Percentiles rank a stretch among this genome's conserved stretches.
phyloP scores from a whole-genome alignment of 805 yeast species.

The Wickerhamomyces alni region DNA sequence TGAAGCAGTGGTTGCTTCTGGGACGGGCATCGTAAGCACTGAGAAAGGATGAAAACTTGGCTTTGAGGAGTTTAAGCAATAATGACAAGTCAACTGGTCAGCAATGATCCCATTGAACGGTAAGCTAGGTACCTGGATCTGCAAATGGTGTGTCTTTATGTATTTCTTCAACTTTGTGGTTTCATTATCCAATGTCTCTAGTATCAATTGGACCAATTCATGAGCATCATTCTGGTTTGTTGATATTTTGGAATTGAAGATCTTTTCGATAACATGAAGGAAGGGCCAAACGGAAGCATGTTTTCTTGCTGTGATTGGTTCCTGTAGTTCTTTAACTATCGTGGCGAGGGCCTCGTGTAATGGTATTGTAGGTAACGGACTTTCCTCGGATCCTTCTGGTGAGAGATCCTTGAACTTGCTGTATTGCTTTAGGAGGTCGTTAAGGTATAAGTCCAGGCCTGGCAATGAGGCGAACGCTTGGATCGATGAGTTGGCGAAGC shows the following conservation, averaged over 20 bases:
- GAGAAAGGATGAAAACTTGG: constrained; percentile 55
- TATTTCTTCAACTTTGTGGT: constrained; percentile 35
- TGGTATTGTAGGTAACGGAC: constrained; percentile 35
- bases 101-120: constrained; percentile 69
- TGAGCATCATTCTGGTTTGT: constrained; percentile 92
- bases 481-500: constrained; percentile 85
- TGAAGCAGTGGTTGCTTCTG: constrained; percentile 40
- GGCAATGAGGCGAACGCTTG: constrained; percentile 72
- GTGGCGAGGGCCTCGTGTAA: constrained; percentile 53
- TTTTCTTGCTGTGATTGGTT: constrained; percentile 45
- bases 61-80: constrained; percentile 57
- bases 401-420: constrained; percentile 8
- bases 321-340: constrained; percentile 52
- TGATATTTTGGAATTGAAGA: constrained; percentile 69
- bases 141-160: constrained; percentile 13
- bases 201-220: constrained; percentile 74
- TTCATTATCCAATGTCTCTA: constrained; percentile 76
- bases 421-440: constrained; percentile 23
- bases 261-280: constrained; percentile 62
- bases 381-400: constrained; percentile 5
- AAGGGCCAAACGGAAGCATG: constrained; percentile 75
- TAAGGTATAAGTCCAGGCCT: constrained; percentile 51
- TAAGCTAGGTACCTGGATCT: constrained; percentile 44
- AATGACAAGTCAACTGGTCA: constrained; percentile 63
- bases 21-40: constrained; percentile 72